Percentiles rank a stretch among this genome's conserved stretches.
Evolutionary conservation across 768 basidiomycete species (phyloP).

Genomic region (Steccherinum ochraceum): DNA sequence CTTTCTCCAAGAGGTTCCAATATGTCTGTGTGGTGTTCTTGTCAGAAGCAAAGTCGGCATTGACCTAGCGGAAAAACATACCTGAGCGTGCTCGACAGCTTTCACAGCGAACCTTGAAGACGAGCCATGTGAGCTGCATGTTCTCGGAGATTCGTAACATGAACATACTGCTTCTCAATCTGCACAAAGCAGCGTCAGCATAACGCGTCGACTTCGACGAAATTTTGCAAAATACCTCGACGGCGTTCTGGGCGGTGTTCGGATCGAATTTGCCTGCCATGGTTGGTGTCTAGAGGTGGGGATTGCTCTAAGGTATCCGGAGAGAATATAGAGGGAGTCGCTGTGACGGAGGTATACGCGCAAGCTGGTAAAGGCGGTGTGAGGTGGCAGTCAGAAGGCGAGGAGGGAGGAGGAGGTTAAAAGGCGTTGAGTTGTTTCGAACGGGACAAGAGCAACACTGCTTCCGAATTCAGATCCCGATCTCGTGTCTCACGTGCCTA

Average conservation of each 20-base stretch:
- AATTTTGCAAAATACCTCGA: conserved; percentile 54
- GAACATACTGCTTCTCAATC: conserved; percentile 95
- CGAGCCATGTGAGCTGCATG: not conserved
- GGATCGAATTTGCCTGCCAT: conserved; percentile 73
- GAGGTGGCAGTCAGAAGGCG: too few relatives aligned
- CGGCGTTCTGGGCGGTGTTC: conserved; percentile 84
- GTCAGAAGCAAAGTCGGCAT: not conserved
- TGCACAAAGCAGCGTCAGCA: conserved; percentile 23
- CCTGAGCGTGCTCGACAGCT: conserved; percentile 95
- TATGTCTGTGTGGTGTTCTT: conserved; percentile 57
- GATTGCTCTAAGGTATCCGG: not conserved
- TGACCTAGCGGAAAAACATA: conserved; percentile 27
- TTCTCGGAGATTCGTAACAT: too few relatives aligned
- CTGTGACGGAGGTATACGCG: not conserved
- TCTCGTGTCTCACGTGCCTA: too few relatives aligned
- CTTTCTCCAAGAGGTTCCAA: conserved; percentile 86
- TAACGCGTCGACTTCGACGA: conserved; percentile 1
- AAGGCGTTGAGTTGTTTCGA: too few relatives aligned
- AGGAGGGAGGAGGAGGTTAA: too few relatives aligned
- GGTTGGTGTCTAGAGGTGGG: too few relatives aligned
- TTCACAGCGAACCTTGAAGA: conserved; percentile 87
- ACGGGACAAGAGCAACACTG: too few relatives aligned
- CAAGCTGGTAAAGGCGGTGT: too few relatives aligned
- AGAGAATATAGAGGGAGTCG: not conserved
- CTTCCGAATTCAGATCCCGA: too few relatives aligned